A percentile compares a stretch with the other conserved stretches of the same genome.
phyloP scores from a whole-genome alignment of 164 flowering plant species.

The Litsea cubeba region DNA sequence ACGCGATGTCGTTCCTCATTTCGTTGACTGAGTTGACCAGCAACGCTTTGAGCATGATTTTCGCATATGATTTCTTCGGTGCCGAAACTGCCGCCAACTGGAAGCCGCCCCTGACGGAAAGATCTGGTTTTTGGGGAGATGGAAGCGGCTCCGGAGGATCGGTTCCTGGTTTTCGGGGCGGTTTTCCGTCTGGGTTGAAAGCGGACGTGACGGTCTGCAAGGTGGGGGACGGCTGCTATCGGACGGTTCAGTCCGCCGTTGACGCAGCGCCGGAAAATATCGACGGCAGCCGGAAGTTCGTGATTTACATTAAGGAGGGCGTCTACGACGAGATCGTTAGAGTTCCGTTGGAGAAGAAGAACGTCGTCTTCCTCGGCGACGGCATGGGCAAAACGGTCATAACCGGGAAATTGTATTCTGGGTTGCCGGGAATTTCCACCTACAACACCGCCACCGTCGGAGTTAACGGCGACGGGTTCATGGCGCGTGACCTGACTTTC shows the following conservation, averaged over 20 bases:
- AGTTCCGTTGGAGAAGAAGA: conserved; percentile 63
- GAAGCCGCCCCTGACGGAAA: conserved; percentile 75
- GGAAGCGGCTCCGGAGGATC: conserved; percentile 28
- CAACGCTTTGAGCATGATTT: conserved; percentile 64
- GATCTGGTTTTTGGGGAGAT: conserved; percentile 74
- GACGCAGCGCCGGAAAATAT: conserved; percentile 53
- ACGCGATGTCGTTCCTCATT: conserved; percentile 58
- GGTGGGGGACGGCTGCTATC: conserved; percentile 35
- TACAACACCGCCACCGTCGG: conserved; percentile 64
- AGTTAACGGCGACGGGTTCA: conserved; percentile 23
- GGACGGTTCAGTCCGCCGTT: conserved; percentile 75
- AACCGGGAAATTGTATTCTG: conserved; percentile 56
- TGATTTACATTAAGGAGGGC: conserved; percentile 68
- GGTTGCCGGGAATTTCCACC: conserved; percentile 57
- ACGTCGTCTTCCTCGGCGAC: conserved; percentile 80
- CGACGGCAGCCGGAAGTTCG: conserved; percentile 30
- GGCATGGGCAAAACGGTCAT: conserved; percentile 92
- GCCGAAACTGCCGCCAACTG: conserved; percentile 37
- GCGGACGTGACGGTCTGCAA: conserved; percentile 71
- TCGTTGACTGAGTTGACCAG: conserved; percentile 33
- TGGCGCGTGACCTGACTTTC: conserved; percentile 18
- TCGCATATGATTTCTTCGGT: conserved; percentile 50
- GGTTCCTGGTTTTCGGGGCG: conserved; percentile 37
- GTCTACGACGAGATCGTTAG: conserved; percentile 72
- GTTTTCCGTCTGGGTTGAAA: conserved; percentile 12